A percentile compares a stretch with the other conserved stretches of the same genome.
These are phyloP conservation scores for Hirschioporus abietinus DNA, from an alignment of 768 basidiomycete species.

Conservation along the genomic window DNA sequence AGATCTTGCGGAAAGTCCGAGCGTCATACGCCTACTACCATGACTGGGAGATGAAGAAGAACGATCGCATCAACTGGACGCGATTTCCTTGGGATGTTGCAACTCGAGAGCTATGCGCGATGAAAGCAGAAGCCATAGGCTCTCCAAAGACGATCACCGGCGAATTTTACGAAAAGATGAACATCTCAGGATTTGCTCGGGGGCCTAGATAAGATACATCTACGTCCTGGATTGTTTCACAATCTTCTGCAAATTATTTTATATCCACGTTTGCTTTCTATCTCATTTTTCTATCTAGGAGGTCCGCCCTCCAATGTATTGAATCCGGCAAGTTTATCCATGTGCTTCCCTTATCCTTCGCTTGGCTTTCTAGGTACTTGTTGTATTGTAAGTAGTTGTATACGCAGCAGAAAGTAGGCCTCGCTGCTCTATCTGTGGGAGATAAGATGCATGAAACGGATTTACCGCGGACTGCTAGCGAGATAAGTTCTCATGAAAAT, in stretches of 20 bases:
- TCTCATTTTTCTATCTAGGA: neutral
- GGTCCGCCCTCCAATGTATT: neutral
- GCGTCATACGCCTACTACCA: slow-evolving; percentile 49
- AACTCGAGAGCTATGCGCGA: slow-evolving; percentile 44
- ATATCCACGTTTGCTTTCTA: neutral
- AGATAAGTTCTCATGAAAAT: neutral
- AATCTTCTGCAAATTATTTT: neutral
- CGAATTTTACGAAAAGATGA: slow-evolving; percentile 35
- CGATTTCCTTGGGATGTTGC: slow-evolving; percentile 54
- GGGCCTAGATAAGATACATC: neutral
- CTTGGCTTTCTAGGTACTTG: neutral
- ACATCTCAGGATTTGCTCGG: neutral
- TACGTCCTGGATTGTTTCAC: neutral
- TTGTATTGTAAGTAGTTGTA: neutral
- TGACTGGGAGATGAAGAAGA: slow-evolving; percentile 22
- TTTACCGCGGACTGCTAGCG: neutral
- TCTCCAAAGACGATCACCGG: slow-evolving; percentile 34
- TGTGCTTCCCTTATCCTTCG: neutral
- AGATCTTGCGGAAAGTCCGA: slow-evolving; percentile 31
- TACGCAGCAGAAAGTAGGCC: neutral
- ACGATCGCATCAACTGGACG: slow-evolving; percentile 19
- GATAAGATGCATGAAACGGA: neutral
- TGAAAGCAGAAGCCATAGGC: slow-evolving; percentile 44
- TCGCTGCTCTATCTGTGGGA: neutral
- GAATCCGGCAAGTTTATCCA: neutral